Conservation (phyloP, 768 basidiomycete genomes). For the Hysterangium stoloniferum region DNA sequence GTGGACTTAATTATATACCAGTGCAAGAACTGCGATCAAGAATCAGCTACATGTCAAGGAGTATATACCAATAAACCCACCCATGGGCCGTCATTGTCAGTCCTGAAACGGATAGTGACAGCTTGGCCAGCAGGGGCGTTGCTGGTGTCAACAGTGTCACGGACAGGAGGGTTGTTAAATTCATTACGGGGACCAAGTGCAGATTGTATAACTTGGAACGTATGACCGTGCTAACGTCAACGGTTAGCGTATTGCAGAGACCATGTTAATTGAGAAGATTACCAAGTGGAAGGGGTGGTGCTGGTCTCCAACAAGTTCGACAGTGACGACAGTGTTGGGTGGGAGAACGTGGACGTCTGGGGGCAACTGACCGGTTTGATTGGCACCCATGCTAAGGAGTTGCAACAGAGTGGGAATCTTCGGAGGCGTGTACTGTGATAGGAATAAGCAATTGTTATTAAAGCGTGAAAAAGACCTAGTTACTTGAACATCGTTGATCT, state of each 20-base stretch:
- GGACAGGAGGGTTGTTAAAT: conserved; percentile 24
- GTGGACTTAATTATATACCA: conserved; percentile 19
- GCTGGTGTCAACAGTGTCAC: neutral
- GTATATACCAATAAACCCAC: conserved; percentile 21
- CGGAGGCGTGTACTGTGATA: conserved; percentile 15
- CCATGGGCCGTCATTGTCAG: conserved; percentile 48
- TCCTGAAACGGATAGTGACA: conserved; percentile 41
- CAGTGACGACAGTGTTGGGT: neutral
- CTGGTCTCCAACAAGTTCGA: neutral
- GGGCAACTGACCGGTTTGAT: neutral
- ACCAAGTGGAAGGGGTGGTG: conserved; percentile 3
- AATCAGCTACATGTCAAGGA: neutral
- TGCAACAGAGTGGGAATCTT: conserved; percentile 15
- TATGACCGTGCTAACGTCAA: neutral
- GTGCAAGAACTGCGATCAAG: conserved; percentile 27
- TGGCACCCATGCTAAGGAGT: conserved; percentile 2
- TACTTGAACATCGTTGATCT: neutral
- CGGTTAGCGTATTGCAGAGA: neutral
- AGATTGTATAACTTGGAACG: conserved; percentile 2
- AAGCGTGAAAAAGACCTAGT: no score
- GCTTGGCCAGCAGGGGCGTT: conserved; percentile 26
- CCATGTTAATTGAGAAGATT: neutral
- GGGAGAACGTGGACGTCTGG: neutral
- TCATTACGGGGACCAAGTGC: conserved; percentile 30
- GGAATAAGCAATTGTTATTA: no score